Conservation (phyloP, 2,329 filamentous ascomycete genomes). For the Claviceps maximensis region DNA sequence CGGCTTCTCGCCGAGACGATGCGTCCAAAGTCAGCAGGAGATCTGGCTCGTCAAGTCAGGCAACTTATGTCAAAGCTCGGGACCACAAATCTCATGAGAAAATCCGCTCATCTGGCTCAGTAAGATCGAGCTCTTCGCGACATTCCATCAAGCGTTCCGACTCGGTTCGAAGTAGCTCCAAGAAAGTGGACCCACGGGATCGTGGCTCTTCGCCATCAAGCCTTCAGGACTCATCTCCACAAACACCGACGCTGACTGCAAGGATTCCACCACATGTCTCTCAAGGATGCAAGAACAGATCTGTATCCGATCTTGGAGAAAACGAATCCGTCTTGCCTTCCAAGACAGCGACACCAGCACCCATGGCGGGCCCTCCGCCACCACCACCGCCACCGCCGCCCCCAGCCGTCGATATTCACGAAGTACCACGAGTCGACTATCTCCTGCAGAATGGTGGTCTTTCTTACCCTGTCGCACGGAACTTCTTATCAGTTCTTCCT, state of each 20-base stretch:
- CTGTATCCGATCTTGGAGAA: constrained; percentile 22
- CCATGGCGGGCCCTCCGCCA: constrained; percentile 21
- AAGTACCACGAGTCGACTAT: constrained; percentile 80
- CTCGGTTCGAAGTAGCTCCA: constrained; percentile 21
- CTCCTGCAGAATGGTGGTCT: constrained; percentile 81
- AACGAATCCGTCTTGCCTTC: constrained; percentile 18
- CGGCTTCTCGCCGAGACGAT: constrained; percentile 33
- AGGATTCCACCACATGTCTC: constrained; percentile 35
- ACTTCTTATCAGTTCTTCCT: constrained; percentile 54
- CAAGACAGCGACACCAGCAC: constrained; percentile 27
- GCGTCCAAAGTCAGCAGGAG: constrained; percentile 38
- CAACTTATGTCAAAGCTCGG: constrained; percentile 34
- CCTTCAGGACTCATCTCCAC: constrained; percentile 43
- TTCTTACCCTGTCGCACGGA: constrained; percentile 54
- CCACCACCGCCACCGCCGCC: constrained; percentile 53
- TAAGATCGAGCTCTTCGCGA: constrained; percentile 21
- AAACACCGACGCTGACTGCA: constrained; percentile 43
- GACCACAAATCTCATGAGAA: constrained; percentile 23
- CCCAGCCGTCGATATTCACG: constrained; percentile 54
- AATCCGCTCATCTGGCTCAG: constrained; percentile 21
- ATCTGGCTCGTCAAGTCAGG: constrained; percentile 45
- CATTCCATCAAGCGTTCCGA: constrained; percentile 23
- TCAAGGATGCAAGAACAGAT: constrained; percentile 23
- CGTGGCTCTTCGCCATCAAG: constrained; percentile 33
- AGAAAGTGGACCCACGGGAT: constrained; percentile 27